Evolutionary conservation across 2,329 filamentous ascomycete genomes (phyloP), one percentile per base, ranked within the genome.

Genomic region (Neoscytalidium dimidiatum): DNA sequence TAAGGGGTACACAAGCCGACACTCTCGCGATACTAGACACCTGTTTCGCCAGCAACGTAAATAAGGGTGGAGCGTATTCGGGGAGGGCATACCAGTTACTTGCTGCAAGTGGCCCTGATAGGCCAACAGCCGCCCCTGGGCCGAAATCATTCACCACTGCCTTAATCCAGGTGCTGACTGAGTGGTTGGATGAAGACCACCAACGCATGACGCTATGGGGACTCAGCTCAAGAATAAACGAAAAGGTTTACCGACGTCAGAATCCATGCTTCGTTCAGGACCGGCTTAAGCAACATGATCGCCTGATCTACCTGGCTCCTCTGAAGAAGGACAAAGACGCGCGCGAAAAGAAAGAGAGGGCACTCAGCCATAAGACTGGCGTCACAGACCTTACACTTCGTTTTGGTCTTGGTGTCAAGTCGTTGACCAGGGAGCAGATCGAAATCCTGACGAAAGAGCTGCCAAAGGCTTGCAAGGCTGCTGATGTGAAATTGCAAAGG

Each of bases 11-110:
- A 0, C 71, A 76, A 33, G 70, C 69, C 9, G 77, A 79, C 46
- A 71, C 77, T 1, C 66, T 79, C 9, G 74, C 71, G 4, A 78
- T 79, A 17, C 65, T 79, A 9, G 77, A 79, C 62, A 74, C 74
- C 0, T 79, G 77, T 71, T 79, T 74, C 56, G 68, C 75, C 0
- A 75, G 74, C 69, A 77, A 78, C 61, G 62, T 73, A 4, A 49
- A 68, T 14, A 77, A 77, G 48, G 72, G 72, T 0, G 68, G 64
- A 13, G 70, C 65, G 38, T 68, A 70, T 11, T 68, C 71, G 8
- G 67, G 65, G 3, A 67, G 71, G 51, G 74, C 72, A 5, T 76
- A 77, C 14, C 74, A 78, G 52, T 62, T 77, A 2, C 65, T 78
- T 8, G 73, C 72, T 49, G 75, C 75, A 0, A 75, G 73, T 51